Percentiles rank a stretch among this genome's conserved stretches.
Evolutionary conservation across 257 asterid genomes (phyloP).

Genomic region (Solanum chmielewskii): DNA sequence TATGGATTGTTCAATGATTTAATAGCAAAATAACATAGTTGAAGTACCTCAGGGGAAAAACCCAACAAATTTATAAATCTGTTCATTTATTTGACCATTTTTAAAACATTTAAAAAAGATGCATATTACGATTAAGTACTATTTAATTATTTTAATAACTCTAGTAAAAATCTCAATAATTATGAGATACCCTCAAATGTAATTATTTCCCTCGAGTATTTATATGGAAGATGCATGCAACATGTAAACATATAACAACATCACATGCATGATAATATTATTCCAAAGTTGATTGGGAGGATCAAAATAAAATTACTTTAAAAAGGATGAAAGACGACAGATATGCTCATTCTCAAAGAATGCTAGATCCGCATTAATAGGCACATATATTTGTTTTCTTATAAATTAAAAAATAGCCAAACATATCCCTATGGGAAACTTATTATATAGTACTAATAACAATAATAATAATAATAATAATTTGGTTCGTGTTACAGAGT

Average conservation of each 20-base stretch:
- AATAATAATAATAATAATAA: not conserved
- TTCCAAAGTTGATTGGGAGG: not conserved
- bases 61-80: too few relatives aligned
- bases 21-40: too few relatives aligned
- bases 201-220: not conserved
- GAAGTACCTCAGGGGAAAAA: too few relatives aligned
- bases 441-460: not conserved
- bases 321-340: conserved; percentile 45
- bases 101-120: too few relatives aligned
- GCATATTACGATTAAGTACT: not conserved
- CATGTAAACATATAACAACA: not conserved
- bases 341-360: conserved; percentile 72
- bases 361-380: conserved; percentile 79
- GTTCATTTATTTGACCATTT: too few relatives aligned
- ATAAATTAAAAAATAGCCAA: conserved; percentile 22
- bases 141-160: not conserved
- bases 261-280: not conserved
- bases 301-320: not conserved
- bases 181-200: not conserved
- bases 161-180: not conserved
- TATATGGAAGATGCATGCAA: not conserved
- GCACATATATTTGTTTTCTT: conserved; percentile 15
- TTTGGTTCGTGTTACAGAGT: not conserved
- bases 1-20: too few relatives aligned
- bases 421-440: conserved; percentile 35